Base-by-base conservation (phyloP, 108 stramenopile genomes). In the Nitzschia sp. region DNA sequence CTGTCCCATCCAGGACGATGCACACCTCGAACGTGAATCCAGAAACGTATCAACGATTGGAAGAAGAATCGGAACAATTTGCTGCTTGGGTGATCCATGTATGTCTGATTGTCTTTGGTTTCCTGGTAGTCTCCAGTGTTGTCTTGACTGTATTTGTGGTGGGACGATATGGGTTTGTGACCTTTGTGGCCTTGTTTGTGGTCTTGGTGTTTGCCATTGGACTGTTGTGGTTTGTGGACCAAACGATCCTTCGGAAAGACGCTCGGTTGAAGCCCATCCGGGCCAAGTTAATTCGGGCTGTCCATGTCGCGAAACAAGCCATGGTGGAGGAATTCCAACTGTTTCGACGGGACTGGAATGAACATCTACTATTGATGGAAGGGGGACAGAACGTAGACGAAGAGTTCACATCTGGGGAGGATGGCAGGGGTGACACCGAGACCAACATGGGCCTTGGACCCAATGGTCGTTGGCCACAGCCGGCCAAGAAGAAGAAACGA, bases 61-160 rank as follows among this genome's bases (percentile, higher is more conserved):
- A 67, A 21, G 66, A 68, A 24, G 60, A 67, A 34, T n/a, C 66
- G 14, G 73, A 75, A n/a, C 59, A 40, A 24, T 46, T 42, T 37
- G 51, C 66, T 22, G 73, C 73, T 8, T 75, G 73, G 73, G 60
- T 56, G 10, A 75, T 75, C 46, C 73, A 75, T 39, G 25, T 68
- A 19, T 58, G 51, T 42, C 39, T 75, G 59, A 58, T 67, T 17
- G 50, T 67, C 20, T 75, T 75, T 55, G 64, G 53, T 44, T 56
- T 8, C 3, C 41, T 75, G 26, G 43, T 75, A 25, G 11, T 65
- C 21, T 25, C 56, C 7, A 46, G 57, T 15, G 20, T 62, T 3
- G 2, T 75, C 9, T 26, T 75, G 20, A 56, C 67, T 17, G 57
- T 75, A 20, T 26, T 57, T 24, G 73, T 75, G 41, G 37, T 75